Base-by-base conservation (phyloP, 2,329 filamentous ascomycete species). In the Westerdykella ornata region DNA sequence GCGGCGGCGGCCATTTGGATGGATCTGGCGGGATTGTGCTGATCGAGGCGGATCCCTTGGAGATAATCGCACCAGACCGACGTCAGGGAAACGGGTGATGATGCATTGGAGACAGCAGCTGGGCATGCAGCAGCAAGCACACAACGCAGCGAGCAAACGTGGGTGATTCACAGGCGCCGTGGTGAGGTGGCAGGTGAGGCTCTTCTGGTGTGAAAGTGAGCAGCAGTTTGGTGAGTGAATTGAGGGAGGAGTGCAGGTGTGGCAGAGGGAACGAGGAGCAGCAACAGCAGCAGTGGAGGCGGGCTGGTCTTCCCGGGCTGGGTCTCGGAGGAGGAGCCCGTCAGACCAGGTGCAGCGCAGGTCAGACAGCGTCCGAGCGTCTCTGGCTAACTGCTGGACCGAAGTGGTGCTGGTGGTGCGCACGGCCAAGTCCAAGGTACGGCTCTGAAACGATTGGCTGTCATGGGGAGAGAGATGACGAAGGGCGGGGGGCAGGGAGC, bases 81-180 rank as follows among this genome's bases (percentile, higher is more conserved):
- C 44, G 60, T 61, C 54, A 65, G 60, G 55, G 55, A 54, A 57
- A 26, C 22, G n/a, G n/a, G n/a, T 26, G 56, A 52, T 52, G 59
- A 60, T 60, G 61, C 62, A 66, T 66, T n/a, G 56, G 59, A 56
- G 62, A 64, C 54, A 62, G 62, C 60, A 65, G 60, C 60, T 50
- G 57, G 59, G 60, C 58, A 59, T 54, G 46, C 43, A 47, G 45
- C 30, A 33, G 30, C 30, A 47, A 53, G 43, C 41, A 50, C 55
- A 57, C n/a, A n/a, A n/a, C 46, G 52, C 46, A 57, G 53, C 48
- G 30, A 44, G 53, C 48, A 48, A 48, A n/a, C 48, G 29, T 45
- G 49, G 46, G 40, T 26, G 42, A 34, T 45, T 57, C 48, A 49
- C 47, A 35, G 47, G 52, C 51, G 51, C 48, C 49, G 44, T 51